Evolutionary conservation across 164 flowering plant species (phyloP).

Genomic region (Macadamia integrifolia): DNA sequence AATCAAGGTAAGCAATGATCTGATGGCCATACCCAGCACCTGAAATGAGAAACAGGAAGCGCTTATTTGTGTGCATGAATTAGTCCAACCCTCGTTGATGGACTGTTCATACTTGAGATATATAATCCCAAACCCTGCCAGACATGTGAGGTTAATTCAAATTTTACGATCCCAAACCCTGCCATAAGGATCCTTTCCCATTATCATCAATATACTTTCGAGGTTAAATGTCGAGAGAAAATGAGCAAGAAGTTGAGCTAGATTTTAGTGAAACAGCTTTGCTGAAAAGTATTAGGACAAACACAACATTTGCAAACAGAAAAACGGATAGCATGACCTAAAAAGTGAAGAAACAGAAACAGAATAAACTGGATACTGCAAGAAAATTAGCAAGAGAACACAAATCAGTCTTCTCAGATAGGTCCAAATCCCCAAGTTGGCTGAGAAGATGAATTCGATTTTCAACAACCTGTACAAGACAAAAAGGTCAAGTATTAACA

Average conservation of each 20-base stretch:
- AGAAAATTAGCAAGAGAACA: conserved; percentile 42
- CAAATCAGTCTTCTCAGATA: conserved; percentile 45
- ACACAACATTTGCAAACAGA: not conserved
- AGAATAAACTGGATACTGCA: conserved; percentile 45
- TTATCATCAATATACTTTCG: too few species aligned
- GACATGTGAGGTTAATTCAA: too few species aligned
- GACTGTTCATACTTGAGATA: too few species aligned
- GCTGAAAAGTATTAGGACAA: not conserved
- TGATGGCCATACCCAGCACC: too few species aligned
- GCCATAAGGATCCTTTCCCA: too few species aligned
- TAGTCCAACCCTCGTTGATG: too few species aligned
- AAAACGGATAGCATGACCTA: not conserved
- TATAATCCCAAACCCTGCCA: too few species aligned
- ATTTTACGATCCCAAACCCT: too few species aligned
- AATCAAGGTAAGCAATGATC: too few species aligned
- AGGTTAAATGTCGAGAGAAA: not conserved
- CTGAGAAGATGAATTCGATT: conserved; percentile 51
- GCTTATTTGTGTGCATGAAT: not conserved
- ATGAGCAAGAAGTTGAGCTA: not conserved
- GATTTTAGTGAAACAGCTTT: not conserved
- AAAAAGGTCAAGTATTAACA: not conserved
- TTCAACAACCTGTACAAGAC: conserved; percentile 57
- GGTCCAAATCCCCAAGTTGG: conserved; percentile 34
- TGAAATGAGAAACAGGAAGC: not conserved
- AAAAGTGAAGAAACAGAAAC: not conserved